phyloP scores from a whole-genome alignment of 352 stramenopile genomes.

The Phytophthora fragariaefolia region DNA sequence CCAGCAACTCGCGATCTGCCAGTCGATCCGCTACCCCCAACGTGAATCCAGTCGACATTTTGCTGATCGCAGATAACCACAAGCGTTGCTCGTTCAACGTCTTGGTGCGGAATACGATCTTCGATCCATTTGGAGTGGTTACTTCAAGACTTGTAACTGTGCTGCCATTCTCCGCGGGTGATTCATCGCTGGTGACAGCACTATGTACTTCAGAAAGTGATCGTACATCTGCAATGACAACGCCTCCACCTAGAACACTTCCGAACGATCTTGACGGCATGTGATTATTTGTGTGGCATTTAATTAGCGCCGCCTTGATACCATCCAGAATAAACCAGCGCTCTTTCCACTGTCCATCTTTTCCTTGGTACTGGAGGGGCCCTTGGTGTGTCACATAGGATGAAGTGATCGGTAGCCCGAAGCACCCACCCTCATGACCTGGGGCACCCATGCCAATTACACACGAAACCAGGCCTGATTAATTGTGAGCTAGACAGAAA shows the following conservation, averaged over 20 bases:
- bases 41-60: constrained; percentile 55
- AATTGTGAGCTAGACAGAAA: constrained; percentile 1
- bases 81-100: constrained; percentile 44
- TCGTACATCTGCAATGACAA: constrained; percentile 38
- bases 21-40: constrained; percentile 54
- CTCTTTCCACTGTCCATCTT: constrained; percentile 59
- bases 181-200: constrained; percentile 5
- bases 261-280: constrained; percentile 38
- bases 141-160: constrained; percentile 40
- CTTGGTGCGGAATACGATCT: constrained; percentile 52
- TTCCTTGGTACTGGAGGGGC: constrained; percentile 57
- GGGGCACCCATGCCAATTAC: constrained; percentile 23
- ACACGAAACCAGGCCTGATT: neutral
- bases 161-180: neutral
- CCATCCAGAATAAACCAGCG: constrained; percentile 74
- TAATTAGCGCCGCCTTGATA: constrained; percentile 48
- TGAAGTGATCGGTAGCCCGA: constrained; percentile 15
- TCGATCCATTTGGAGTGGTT: constrained; percentile 34
- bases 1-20: constrained; percentile 61
- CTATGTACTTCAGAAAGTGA: constrained; percentile 26
- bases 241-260: constrained; percentile 43
- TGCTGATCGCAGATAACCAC: constrained; percentile 56
- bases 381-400: constrained; percentile 50
- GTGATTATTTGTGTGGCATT: constrained; percentile 46
- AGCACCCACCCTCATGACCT: constrained; percentile 34